These are phyloP conservation scores for Ascochyta viciae-villosae DNA, from an alignment of 2,329 filamentous ascomycete species.

Conservation along the genomic window DNA sequence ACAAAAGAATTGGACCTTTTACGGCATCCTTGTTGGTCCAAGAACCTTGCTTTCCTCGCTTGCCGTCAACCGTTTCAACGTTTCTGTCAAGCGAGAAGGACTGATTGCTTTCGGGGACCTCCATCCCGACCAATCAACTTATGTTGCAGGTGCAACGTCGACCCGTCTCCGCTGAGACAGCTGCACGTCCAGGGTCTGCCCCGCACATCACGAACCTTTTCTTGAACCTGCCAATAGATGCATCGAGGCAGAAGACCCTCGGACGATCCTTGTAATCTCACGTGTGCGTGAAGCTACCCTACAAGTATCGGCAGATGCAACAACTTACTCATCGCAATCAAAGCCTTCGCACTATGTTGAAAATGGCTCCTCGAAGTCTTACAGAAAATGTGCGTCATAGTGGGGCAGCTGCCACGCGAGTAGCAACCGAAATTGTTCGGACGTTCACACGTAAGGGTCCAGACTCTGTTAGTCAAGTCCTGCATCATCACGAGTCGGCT, in stretches of 20 bases:
- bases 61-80: background rate
- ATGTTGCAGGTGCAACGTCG: background rate
- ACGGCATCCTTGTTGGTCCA: background rate
- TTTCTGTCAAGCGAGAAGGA: background rate
- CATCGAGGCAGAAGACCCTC: background rate
- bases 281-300: no score
- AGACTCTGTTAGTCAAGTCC: constrained; percentile 4
- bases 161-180: constrained; percentile 5
- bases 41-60: background rate
- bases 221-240: background rate
- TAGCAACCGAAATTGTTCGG: background rate
- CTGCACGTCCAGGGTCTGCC: constrained; percentile 10
- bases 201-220: constrained; percentile 1
- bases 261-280: background rate
- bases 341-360: background rate
- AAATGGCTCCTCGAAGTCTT: background rate
- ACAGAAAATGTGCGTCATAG: constrained; percentile 7
- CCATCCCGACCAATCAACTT: constrained; percentile 1
- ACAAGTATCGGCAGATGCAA: background rate
- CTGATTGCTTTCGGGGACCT: background rate
- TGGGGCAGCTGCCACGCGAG: constrained; percentile 5
- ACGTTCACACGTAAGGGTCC: background rate
- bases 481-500: background rate
- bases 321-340: background rate
- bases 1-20: background rate